Percentiles rank a stretch among this genome's conserved stretches.
These are phyloP conservation scores for Entomortierella beljakovae DNA, from an alignment of 192 early-diverging fungal genomes.

Conservation along the genomic window DNA sequence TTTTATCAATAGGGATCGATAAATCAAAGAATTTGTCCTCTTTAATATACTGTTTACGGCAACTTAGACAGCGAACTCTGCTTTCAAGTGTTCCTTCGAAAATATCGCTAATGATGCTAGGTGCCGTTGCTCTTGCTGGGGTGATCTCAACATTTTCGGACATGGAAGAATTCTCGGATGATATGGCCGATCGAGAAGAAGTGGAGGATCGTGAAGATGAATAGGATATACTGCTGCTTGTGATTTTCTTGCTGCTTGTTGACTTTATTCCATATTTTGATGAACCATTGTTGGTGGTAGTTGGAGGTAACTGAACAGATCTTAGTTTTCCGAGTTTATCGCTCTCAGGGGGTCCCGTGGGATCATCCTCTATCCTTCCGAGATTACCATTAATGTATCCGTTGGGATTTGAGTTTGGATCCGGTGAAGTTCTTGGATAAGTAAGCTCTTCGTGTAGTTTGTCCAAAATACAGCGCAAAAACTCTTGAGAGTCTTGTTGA, in stretches of 20 bases:
- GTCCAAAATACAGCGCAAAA: conserved; percentile 54
- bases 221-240: conserved; percentile 37
- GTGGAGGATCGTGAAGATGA: conserved; percentile 38
- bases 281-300: not conserved
- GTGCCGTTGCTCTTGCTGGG: conserved; percentile 39
- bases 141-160: conserved; percentile 46
- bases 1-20: conserved; percentile 57
- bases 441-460: conserved; percentile 57
- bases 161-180: conserved; percentile 40
- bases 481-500: conserved; percentile 59
- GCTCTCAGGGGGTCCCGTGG: conserved; percentile 28
- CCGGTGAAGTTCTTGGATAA: conserved; percentile 34
- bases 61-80: conserved; percentile 49
- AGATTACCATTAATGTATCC: no score
- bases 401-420: not conserved
- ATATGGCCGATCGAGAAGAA: conserved; percentile 28
- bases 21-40: conserved; percentile 58
- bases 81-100: conserved; percentile 56
- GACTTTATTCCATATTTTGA: not conserved
- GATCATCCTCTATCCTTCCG: no score
- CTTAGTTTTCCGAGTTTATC: conserved; percentile 18
- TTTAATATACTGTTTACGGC: conserved; percentile 55
- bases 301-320: conserved; percentile 8
- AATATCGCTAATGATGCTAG: conserved; percentile 55
- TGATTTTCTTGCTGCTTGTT: conserved; percentile 8